These are phyloP conservation scores for Colletotrichum paranaense DNA, from an alignment of 2,329 filamentous ascomycete genomes.

Conservation along the genomic window DNA sequence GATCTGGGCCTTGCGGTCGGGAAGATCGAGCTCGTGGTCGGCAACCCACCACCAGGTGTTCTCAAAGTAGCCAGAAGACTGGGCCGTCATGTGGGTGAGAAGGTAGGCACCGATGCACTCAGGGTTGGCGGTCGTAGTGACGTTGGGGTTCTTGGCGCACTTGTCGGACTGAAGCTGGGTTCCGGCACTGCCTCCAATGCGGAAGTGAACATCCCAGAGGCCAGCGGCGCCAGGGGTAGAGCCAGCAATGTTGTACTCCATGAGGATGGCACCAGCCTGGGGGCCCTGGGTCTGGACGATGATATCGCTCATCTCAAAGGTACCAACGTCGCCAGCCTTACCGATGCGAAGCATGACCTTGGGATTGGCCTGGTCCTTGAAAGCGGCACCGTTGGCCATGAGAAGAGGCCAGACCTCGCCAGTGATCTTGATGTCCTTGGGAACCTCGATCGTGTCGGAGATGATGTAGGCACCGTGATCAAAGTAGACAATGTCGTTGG, in stretches of 20 bases:
- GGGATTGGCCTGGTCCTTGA: conserved; percentile 80
- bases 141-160: conserved; percentile 80
- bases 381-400: conserved; percentile 82
- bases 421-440: conserved; percentile 85
- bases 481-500: conserved; percentile 77
- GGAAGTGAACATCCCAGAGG: conserved; percentile 97
- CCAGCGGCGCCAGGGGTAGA: conserved; percentile 75
- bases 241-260: conserved; percentile 89
- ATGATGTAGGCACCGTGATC: conserved; percentile 81
- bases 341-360: conserved; percentile 90
- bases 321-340: conserved; percentile 78
- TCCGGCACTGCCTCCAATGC: conserved; percentile 87
- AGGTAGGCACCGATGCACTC: conserved; percentile 81
- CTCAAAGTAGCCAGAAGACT: conserved; percentile 81
- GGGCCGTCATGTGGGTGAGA: conserved; percentile 72
- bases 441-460: conserved; percentile 76
- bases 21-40: conserved; percentile 87
- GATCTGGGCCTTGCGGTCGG: conserved; percentile 77
- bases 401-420: conserved; percentile 94
- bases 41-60: conserved; percentile 93
- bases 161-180: conserved; percentile 83
- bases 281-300: conserved; percentile 87
- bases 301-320: conserved; percentile 88
- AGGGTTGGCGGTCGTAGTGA: conserved; percentile 69
- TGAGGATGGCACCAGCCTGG: conserved; percentile 87